A percentile compares a stretch with the other conserved stretches of the same genome.
phyloP scores from a whole-genome alignment of 169 alveolate genomes.

The Cryptosporidium baileyi region DNA sequence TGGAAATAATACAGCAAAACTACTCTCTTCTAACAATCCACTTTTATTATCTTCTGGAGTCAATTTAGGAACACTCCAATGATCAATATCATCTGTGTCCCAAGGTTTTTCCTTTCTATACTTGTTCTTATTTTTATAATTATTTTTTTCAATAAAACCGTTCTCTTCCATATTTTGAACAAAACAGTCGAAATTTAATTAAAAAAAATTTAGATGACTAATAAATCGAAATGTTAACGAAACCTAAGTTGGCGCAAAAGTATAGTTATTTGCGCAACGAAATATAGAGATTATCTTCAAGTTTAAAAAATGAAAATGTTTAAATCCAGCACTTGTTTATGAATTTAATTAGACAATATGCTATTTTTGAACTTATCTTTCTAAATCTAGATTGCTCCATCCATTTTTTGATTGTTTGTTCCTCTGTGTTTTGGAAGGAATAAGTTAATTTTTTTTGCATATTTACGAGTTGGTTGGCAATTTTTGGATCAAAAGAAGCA shows the following conservation, averaged over 20 bases:
- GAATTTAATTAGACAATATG: neutral
- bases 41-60: conserved; percentile 89
- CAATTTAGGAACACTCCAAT: conserved; percentile 92
- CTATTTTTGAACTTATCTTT: conserved; percentile 3
- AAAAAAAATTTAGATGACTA: too few species aligned
- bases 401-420: conserved; percentile 21
- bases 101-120: conserved; percentile 98
- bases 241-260: too few species aligned
- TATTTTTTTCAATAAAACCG: neutral
- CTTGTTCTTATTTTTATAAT: conserved; percentile 80
- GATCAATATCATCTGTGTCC: conserved; percentile 98
- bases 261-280: too few species aligned
- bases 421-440: conserved; percentile 23
- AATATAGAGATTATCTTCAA: too few species aligned
- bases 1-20: conserved; percentile 97
- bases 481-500: conserved; percentile 54
- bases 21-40: conserved; percentile 94
- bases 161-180: neutral
- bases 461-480: conserved; percentile 6
- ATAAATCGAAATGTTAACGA: too few species aligned
- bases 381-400: neutral
- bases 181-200: neutral
- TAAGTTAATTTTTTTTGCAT: conserved; percentile 44
- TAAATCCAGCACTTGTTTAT: too few species aligned
- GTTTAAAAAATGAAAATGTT: too few species aligned